Conservation (phyloP, 495 filamentous ascomycete species). For the Xylaria sp. region DNA sequence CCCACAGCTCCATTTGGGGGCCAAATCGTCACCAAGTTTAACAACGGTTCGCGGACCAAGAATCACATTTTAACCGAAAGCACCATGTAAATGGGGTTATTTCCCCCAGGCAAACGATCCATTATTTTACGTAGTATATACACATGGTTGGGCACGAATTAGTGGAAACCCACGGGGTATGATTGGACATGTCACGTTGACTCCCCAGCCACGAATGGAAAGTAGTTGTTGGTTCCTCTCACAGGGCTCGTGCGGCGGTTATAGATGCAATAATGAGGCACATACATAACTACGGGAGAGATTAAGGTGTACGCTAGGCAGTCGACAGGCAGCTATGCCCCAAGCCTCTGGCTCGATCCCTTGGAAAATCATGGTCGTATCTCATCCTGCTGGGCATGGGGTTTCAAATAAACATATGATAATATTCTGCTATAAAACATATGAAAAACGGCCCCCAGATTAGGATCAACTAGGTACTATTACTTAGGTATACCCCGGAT, state of each 20-base stretch:
- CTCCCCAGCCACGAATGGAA: neutral
- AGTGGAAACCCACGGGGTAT: neutral
- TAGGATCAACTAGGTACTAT: neutral
- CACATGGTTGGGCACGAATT: neutral
- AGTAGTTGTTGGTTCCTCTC: neutral
- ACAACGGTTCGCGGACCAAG: neutral
- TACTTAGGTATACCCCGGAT: neutral
- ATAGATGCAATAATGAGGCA: neutral
- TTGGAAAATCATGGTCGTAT: neutral
- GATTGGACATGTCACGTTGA: neutral
- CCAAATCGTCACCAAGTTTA: neutral
- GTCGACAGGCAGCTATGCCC: neutral
- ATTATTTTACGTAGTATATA: neutral
- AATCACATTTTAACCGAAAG: neutral
- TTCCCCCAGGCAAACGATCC: neutral
- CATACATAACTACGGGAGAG: neutral
- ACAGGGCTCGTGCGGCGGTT: neutral
- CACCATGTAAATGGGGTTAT: neutral
- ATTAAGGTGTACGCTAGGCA: neutral
- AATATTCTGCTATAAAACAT: neutral
- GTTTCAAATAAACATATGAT: neutral
- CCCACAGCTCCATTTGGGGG: neutral
- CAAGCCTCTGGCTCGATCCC: neutral
- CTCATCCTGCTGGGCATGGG: neutral
- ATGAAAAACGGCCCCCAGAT: constrained; percentile 1